Evolutionary conservation across 805 yeast species (phyloP).

Genomic region (Saturnispora mendoncae): DNA sequence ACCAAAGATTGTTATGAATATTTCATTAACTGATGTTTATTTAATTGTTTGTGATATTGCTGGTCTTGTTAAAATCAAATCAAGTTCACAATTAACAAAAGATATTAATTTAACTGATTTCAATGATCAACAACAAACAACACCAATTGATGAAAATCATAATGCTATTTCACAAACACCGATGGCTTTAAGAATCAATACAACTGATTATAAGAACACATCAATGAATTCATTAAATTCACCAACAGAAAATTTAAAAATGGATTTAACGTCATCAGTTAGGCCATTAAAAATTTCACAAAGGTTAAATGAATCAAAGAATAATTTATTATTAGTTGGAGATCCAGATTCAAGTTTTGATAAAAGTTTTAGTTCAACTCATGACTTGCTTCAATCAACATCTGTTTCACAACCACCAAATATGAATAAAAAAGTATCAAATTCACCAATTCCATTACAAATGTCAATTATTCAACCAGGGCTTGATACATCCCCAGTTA

Average conservation of each 20-base stretch:
- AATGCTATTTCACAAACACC: slow-evolving; percentile 10
- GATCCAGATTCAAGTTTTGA: slow-evolving; percentile 4
- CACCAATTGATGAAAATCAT: background rate
- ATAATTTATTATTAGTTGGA: background rate
- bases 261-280: slow-evolving; percentile 34
- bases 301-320: slow-evolving; percentile 28
- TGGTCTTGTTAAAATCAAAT: slow-evolving; percentile 40
- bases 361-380: slow-evolving; percentile 1
- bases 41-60: slow-evolving; percentile 57
- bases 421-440: slow-evolving; percentile 5
- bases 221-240: slow-evolving; percentile 5
- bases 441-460: slow-evolving; percentile 9
- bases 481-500: slow-evolving; percentile 9
- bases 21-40: slow-evolving; percentile 67
- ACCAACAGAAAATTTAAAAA: background rate
- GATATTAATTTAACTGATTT: background rate
- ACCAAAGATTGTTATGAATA: slow-evolving; percentile 63
- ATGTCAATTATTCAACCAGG: slow-evolving; percentile 11
- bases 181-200: slow-evolving; percentile 9
- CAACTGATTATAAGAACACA: background rate
- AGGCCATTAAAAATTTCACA: slow-evolving; percentile 65
- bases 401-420: slow-evolving; percentile 16
- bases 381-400: background rate
- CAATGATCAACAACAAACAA: background rate
- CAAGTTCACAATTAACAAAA: background rate